A percentile compares a stretch with the other conserved stretches of the same genome.
These are phyloP conservation scores for Linum tenue DNA, from an alignment of 345 rosid species.

Conservation along the genomic window DNA sequence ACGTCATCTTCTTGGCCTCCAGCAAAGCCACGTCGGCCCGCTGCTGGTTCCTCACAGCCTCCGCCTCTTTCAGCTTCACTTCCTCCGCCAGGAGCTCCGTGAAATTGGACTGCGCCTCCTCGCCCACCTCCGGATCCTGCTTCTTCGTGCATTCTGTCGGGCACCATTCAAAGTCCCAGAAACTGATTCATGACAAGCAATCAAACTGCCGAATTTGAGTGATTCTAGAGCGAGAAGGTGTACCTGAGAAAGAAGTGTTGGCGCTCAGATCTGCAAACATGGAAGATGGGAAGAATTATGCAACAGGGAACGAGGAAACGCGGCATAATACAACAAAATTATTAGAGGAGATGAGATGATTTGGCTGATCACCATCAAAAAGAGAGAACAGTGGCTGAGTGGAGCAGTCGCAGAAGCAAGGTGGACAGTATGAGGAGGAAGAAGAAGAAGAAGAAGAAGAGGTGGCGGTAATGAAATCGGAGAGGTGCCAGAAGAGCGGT, in stretches of 20 bases:
- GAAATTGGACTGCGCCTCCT: constrained; percentile 39
- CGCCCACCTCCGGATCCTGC: constrained; percentile 31
- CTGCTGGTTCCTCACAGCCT: constrained; percentile 37
- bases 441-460: constrained; percentile 2
- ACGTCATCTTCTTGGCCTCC: constrained; percentile 60
- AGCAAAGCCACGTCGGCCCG: constrained; percentile 38
- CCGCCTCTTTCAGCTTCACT: constrained; percentile 45
- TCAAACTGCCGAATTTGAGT: background rate
- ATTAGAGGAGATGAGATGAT: background rate
- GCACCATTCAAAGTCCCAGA: background rate
- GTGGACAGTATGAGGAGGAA: constrained; percentile 29
- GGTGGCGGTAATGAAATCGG: constrained; percentile 28
- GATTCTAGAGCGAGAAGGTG: constrained; percentile 4
- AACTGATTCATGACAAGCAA: background rate
- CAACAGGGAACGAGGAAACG: background rate
- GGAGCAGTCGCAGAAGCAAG: constrained; percentile 57
- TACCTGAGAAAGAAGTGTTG: constrained; percentile 42
- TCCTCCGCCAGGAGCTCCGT: constrained; percentile 40
- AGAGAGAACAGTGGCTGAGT: constrained; percentile 42
- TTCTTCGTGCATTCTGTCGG: constrained; percentile 38
- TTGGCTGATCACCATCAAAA: constrained; percentile 27
- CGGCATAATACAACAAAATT: background rate
- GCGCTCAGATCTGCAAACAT: constrained; percentile 35
- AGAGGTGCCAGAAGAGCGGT: constrained; percentile 50
- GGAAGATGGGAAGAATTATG: background rate